These are phyloP conservation scores for Diaporthe vaccinii DNA, from an alignment of 2,329 filamentous ascomycete species.

Conservation along the genomic window DNA sequence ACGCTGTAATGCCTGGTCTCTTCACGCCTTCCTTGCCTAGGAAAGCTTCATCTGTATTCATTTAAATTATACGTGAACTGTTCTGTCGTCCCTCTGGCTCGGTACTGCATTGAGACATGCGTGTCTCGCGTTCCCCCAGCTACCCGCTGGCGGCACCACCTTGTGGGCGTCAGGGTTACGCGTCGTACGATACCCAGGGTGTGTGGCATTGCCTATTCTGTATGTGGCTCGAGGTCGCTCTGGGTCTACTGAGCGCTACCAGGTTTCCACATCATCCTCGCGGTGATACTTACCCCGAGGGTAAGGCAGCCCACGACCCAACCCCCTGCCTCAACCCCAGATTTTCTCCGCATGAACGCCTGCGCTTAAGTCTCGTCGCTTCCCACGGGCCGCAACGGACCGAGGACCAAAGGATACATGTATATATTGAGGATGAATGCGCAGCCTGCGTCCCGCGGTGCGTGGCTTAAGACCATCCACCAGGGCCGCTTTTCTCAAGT, in stretches of 20 bases:
- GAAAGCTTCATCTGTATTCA: too few species aligned
- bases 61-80: not conserved
- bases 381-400: conserved; percentile 32
- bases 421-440: not conserved
- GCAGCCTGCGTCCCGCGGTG: not conserved
- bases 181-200: conserved; percentile 1
- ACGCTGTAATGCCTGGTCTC: too few species aligned
- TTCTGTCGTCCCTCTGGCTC: not conserved
- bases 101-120: not conserved
- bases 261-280: conserved; percentile 16
- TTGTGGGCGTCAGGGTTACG: not conserved
- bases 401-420: not conserved
- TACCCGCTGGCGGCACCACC: not conserved
- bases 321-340: conserved; percentile 20
- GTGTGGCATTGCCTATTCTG: not conserved
- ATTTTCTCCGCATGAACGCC: conserved; percentile 34
- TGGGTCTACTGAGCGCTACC: conserved; percentile 11
- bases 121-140: not conserved
- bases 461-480: not conserved
- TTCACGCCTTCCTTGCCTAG: not conserved
- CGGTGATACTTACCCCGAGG: conserved; percentile 37
- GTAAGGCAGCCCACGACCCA: not conserved
- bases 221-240: not conserved
- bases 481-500: not conserved
- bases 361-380: conserved; percentile 25